phyloP scores from a whole-genome alignment of 805 yeast species.

The Saccharomycopsis sp. region DNA sequence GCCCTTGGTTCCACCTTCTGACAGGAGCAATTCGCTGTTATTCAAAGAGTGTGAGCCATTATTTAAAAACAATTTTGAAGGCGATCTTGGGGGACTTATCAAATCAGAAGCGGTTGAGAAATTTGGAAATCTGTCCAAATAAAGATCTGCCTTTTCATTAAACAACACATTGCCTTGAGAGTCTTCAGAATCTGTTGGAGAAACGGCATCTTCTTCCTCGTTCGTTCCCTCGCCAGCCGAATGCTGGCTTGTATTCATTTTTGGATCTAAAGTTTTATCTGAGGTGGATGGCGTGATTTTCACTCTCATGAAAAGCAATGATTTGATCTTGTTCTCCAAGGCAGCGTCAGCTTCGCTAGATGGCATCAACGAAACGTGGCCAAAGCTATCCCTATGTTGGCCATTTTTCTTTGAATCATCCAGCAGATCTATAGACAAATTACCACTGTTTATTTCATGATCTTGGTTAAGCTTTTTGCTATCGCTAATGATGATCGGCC shows the following conservation, averaged over 20 bases:
- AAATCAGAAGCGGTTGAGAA: slow-evolving; percentile 17
- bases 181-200: neutral
- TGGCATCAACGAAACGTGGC: slow-evolving; percentile 4
- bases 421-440: no score
- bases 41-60: neutral
- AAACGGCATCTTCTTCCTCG: neutral
- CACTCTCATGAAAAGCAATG: slow-evolving; percentile 13
- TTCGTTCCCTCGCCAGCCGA: neutral
- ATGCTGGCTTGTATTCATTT: no score
- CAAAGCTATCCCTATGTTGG: neutral
- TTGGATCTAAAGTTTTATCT: neutral
- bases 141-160: slow-evolving; percentile 18
- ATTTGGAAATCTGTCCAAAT: slow-evolving; percentile 19
- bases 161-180: neutral
- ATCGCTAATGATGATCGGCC: neutral
- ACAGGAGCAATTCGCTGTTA: no score
- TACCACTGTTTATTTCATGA: no score
- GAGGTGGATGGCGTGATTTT: no score
- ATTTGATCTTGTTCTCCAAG: slow-evolving; percentile 17
- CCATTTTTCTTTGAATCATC: no score
- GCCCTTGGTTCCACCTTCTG: no score
- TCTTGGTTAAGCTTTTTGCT: neutral
- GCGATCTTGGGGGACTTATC: slow-evolving; percentile 17
- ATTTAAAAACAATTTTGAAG: slow-evolving; percentile 8
- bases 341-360: slow-evolving; percentile 20